Base-by-base conservation (phyloP, 2,329 filamentous ascomycete genomes). In the Venturia effusa region DNA sequence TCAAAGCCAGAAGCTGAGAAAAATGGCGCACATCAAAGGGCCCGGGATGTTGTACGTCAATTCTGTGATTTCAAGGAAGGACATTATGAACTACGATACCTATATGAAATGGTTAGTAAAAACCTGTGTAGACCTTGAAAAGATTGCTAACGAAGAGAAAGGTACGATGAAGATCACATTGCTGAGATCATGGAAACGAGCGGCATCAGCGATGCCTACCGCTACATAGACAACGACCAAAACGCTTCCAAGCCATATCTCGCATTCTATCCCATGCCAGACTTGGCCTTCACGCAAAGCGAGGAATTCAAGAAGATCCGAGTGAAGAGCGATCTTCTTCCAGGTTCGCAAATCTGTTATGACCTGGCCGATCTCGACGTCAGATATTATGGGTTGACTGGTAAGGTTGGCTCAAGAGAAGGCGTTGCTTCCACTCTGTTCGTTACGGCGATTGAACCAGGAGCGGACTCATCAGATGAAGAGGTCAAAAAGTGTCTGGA, bases 121-220 rank as follows among this genome's bases (percentile, higher is more conserved):
- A n/a, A n/a, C n/a, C n/a, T n/a, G n/a, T n/a, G n/a, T n/a, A n/a
- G n/a, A n/a, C n/a, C n/a, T n/a, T n/a, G n/a, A n/a, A n/a, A n/a
- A n/a, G n/a, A n/a, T n/a, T n/a, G 13, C 27, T 51, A 24, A 51
- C 10, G 22, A 30, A n/a, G n/a, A 30, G 10, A 51, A 30, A 51
- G 45, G 45, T 77, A 77, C 67, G 75, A 76, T 61, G 68, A 75
- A 22, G 74, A 75, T 40, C 75, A 77, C 66, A 76, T 76, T 40
- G 66, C 73, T 19, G 74, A 77, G 63, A 71, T 77, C 30, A 65
- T 76, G 6, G 63, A 66, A 30, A 76, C 71, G 1, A 70, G 68
- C 37, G 72, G 73, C 30, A 72, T 77, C 39, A 65, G 69, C 24
- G 71, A 68, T 17, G 74, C 70, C 0, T 72, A 73, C 59, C 74